Evolutionary conservation across 2,329 filamentous ascomycete species (phyloP), one percentile per base, ranked within the genome.

Genomic region (Verticillium isaacii): DNA sequence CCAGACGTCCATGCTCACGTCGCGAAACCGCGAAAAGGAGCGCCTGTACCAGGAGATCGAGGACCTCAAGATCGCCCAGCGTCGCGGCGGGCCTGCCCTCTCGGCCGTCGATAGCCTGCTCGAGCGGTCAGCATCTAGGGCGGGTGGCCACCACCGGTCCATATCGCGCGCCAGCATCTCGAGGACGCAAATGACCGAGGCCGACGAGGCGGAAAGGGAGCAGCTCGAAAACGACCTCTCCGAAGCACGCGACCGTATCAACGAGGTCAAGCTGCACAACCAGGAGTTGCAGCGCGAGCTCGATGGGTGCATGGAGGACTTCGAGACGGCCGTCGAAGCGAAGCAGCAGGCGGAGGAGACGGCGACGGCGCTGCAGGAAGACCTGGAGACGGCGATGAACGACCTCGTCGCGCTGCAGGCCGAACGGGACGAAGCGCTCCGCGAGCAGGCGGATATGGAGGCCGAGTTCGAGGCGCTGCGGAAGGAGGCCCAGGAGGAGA

Each of bases 1-100:
- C 2, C 95, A 99, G 73, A 96, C 93, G 1, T 97, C 93, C 0
- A 98, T 99, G 92, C 84, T 99, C 37, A 97, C 94, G 1, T 98
- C 95, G 39, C 86, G 95, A 29, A 97, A 97, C 71, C 90, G 93
- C 32, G 95, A 99, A 72, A 96, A 97, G 72, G 93, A 98, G 72
- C 87, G 93, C 5, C 82, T 99, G 9, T 96, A 98, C 74, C 92
- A 97, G 72, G 94, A 99, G 73, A 98, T 98, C 65, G 95, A 99
- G 75, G 93, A 97, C 64, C 82, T 99, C 65, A 99, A 98, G 77
- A 87, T 98, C 69, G 87, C 90, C 1, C 89, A 93, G 66, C 88
- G 93, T 60, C 88, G 92, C 65, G 86, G 86, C 34, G 90, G 84
- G 67, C 70, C 80, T 4, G 82, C 83, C 1, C 82, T 84, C 0